Percentiles rank a stretch among this genome's conserved stretches.
Evolutionary conservation across 345 rosid species (phyloP).

Genomic region (Physaria fendleri): DNA sequence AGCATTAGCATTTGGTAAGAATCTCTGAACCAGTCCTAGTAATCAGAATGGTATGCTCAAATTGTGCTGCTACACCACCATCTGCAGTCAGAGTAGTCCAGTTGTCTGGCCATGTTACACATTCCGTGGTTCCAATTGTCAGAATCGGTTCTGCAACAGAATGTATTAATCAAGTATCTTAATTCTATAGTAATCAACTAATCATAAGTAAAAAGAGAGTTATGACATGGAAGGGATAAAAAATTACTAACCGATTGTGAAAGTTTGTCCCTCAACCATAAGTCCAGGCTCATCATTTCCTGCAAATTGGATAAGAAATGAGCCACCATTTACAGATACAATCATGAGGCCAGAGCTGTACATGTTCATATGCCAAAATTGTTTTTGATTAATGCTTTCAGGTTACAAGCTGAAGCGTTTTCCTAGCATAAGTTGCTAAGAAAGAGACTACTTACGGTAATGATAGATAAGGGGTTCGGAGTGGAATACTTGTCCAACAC

Average conservation of each 20-base stretch:
- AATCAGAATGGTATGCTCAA: slow-evolving; percentile 79
- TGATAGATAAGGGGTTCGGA: slow-evolving; percentile 80
- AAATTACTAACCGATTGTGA: slow-evolving; percentile 61
- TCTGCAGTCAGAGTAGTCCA: slow-evolving; percentile 82
- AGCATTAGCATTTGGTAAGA: slow-evolving; percentile 50
- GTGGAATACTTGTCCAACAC: slow-evolving; percentile 76
- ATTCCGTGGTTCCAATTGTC: slow-evolving; percentile 62
- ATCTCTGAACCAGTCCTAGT: slow-evolving; percentile 85
- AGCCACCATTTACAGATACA: slow-evolving; percentile 1
- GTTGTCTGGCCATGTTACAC: slow-evolving; percentile 84
- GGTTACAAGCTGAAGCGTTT: not conserved
- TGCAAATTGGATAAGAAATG: slow-evolving; percentile 23
- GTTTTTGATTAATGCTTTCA: not conserved
- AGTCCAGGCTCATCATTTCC: slow-evolving; percentile 67
- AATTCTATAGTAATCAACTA: not conserved
- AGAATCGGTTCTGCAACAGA: slow-evolving; percentile 70
- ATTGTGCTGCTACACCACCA: slow-evolving; percentile 81
- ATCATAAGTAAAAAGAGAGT: not conserved
- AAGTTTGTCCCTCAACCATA: slow-evolving; percentile 90
- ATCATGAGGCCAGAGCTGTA: not conserved
- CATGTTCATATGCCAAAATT: not conserved
- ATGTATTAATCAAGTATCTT: not conserved
- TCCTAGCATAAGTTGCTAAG: not conserved
- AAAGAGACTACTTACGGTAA: slow-evolving; percentile 50
- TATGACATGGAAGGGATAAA: not conserved